Evolutionary conservation across 768 basidiomycete genomes (phyloP).

Genomic region (Auricularia heimuer): DNA sequence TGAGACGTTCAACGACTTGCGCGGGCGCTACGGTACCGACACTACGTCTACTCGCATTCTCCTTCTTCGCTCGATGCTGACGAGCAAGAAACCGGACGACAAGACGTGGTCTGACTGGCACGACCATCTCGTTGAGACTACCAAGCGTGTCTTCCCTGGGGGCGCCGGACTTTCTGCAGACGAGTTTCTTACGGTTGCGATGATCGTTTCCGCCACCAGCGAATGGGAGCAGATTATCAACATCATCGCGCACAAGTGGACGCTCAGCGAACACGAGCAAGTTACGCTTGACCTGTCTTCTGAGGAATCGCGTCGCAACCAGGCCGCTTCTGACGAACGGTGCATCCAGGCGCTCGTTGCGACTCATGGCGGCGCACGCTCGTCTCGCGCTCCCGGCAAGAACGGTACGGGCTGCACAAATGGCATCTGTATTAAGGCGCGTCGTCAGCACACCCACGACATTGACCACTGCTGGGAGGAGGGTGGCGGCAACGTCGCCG

Average conservation of each 20-base stretch:
- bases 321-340: not conserved
- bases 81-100: not conserved
- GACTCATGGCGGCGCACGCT: too few relatives aligned
- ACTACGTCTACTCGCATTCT: not conserved
- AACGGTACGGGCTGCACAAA: not conserved
- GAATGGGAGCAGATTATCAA: not conserved
- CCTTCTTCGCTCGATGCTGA: not conserved
- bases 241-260: not conserved
- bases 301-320: not conserved
- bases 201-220: not conserved
- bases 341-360: not conserved
- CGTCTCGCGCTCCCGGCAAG: not conserved
- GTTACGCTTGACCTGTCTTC: not conserved
- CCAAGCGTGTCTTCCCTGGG: not conserved
- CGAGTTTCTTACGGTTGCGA: not conserved
- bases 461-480: not conserved
- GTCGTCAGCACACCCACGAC: not conserved
- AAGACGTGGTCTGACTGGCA: not conserved
- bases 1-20: not conserved
- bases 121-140: not conserved
- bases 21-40: not conserved
- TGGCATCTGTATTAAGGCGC: not conserved
- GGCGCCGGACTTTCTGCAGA: not conserved
- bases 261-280: not conserved
- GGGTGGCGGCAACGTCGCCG: not conserved